Evolutionary conservation across 75 land plant genomes (phyloP), one percentile per base, ranked within the genome.

Genomic region (Gnetum montanum): DNA sequence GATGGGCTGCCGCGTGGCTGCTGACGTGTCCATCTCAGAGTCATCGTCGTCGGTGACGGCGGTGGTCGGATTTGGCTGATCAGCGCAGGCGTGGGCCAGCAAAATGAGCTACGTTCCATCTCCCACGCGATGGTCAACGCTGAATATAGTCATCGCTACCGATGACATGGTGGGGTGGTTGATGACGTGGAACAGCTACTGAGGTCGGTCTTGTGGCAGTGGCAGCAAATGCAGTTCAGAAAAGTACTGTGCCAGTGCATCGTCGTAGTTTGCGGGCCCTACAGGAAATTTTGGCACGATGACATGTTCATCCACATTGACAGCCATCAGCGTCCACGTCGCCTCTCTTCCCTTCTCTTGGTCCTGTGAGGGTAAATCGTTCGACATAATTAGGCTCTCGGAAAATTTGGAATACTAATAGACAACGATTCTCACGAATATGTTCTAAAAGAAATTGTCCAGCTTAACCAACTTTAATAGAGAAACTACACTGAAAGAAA

Each of bases 61-160:
- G 20, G 54, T 4, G 20, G 7, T 5, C 8, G 54, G 36, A 19
- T 52, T 35, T 16, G 12, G 35, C 10, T 24, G 27, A 1, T 33
- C 33, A 35, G 33, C 36, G n/a, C 54, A 52, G 0, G 31, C 30
- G 3, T 31, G 34, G 0, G 20, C 4, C 0, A 52, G 3, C n/a
- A 35, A 52, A 33, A 52, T 52, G 23, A 52, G 54, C 16, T 33
- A 52, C 2, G 16, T 18, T 0, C 54, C 54, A 31, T 52, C 54
- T 18, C 54, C 54, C 15, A 49, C 4, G n/a, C 31, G 13, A 49
- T 49, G 51, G 15, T 49, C 31, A 6, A 49, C 15, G 18, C 13
- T 50, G 1, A 50, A 1, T 2, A 50, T 18, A 16, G 31, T 0
- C 8, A 29, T 28, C 1, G 54, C 6, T n/a, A n/a, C 33, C 8